A percentile compares a stretch with the other conserved stretches of the same genome.
Conservation (phyloP, 2,329 filamentous ascomycete species). For the Alternaria burnsii region DNA sequence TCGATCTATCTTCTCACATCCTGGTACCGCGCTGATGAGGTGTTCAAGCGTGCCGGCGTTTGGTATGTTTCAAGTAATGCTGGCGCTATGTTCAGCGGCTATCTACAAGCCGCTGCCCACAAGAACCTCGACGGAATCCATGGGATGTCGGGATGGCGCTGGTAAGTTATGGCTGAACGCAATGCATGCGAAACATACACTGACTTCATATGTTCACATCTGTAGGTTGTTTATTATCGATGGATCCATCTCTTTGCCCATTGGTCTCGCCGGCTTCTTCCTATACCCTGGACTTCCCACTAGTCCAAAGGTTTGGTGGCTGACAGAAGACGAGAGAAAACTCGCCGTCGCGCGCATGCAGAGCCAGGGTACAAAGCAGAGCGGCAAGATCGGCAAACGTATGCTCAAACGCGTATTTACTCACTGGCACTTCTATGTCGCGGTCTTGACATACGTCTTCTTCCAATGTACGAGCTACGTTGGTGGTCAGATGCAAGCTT, state of each 20-base stretch:
- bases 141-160: conserved; percentile 53
- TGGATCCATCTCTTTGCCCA: conserved; percentile 62
- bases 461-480: conserved; percentile 51
- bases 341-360: conserved; percentile 34
- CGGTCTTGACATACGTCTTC: conserved; percentile 56
- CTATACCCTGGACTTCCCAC: conserved; percentile 60
- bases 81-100: conserved; percentile 63
- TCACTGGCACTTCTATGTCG: conserved; percentile 60
- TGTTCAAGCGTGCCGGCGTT: conserved; percentile 61
- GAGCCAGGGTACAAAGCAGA: conserved; percentile 38
- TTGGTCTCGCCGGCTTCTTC: conserved; percentile 62
- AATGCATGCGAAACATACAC: neutral
- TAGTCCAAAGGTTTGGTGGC: conserved; percentile 59
- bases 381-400: conserved; percentile 51
- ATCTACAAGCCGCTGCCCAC: conserved; percentile 62
- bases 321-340: conserved; percentile 44
- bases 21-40: conserved; percentile 53
- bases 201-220: neutral
- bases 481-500: conserved; percentile 58
- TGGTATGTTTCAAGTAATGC: conserved; percentile 62
- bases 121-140: conserved; percentile 56
- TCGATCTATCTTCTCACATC: conserved; percentile 41
- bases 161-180: conserved; percentile 25
- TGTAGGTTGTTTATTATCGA: conserved; percentile 64
- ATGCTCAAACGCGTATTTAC: conserved; percentile 56